These are phyloP conservation scores for Pichia thaimueangensis DNA, from an alignment of 805 yeast species.

Conservation along the genomic window DNA sequence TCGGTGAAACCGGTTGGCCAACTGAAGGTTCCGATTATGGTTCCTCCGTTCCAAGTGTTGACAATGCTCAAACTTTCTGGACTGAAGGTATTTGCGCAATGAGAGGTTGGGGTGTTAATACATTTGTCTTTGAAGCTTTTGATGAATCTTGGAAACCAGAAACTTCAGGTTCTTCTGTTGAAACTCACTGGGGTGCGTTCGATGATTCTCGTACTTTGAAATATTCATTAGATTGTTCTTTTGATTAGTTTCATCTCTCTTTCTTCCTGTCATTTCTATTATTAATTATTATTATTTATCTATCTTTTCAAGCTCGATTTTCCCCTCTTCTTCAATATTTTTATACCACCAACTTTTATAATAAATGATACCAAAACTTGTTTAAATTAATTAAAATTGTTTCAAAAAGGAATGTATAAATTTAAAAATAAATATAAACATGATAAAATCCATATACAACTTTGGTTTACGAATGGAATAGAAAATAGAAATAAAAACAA, in stretches of 20 bases:
- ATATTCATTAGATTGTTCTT: conserved; percentile 42
- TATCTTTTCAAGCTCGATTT: too few relatives aligned
- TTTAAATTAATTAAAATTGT: too few relatives aligned
- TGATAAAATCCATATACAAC: too few relatives aligned
- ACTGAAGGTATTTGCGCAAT: conserved; percentile 85
- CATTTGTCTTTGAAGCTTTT: conserved; percentile 87
- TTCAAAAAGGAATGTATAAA: too few relatives aligned
- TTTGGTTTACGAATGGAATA: too few relatives aligned
- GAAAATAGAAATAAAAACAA: too few relatives aligned
- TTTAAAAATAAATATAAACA: too few relatives aligned
- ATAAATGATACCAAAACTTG: too few relatives aligned
- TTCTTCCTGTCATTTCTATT: not conserved
- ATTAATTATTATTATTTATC: not conserved
- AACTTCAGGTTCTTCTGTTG: conserved; percentile 82
- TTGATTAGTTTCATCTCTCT: conserved; percentile 13
- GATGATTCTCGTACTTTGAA: conserved; percentile 42
- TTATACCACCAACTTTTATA: too few relatives aligned
- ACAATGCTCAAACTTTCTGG: conserved; percentile 79
- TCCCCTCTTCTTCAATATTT: too few relatives aligned
- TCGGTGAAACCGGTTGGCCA: conserved; percentile 98
- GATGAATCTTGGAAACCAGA: conserved; percentile 97
- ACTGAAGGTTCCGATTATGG: conserved; percentile 73
- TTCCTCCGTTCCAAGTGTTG: conserved; percentile 57
- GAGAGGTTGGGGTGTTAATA: conserved; percentile 94
- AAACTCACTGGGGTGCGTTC: conserved; percentile 93